phyloP scores from a whole-genome alignment of 1,284 basidiomycete species.

The Cutaneotrichosporon daszewskae region DNA sequence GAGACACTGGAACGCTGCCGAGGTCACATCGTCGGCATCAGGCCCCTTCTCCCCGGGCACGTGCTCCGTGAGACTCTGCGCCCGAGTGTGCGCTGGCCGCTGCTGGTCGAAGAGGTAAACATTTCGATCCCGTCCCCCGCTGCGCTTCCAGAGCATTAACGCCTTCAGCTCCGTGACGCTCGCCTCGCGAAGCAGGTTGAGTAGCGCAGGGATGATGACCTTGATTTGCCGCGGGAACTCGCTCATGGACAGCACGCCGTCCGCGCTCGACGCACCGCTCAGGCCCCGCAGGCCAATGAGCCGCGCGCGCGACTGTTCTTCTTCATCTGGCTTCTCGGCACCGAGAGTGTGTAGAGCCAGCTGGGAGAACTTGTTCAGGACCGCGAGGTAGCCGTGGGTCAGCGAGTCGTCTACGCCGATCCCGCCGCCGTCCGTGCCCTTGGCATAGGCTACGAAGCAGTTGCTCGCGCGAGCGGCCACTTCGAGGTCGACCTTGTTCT shows the following conservation, averaged over 20 bases:
- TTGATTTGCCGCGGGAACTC: slow-evolving; percentile 66
- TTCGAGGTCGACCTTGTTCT: slow-evolving; percentile 62
- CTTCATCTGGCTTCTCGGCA: slow-evolving; percentile 26
- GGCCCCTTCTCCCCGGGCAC: slow-evolving; percentile 83
- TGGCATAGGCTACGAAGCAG: slow-evolving; percentile 87
- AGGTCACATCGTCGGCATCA: slow-evolving; percentile 64
- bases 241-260: slow-evolving; percentile 73
- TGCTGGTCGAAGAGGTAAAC: too few relatives aligned
- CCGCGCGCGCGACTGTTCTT: slow-evolving; percentile 58
- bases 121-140: too few relatives aligned
- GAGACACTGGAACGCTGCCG: slow-evolving; percentile 65
- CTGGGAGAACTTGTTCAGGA: slow-evolving; percentile 62
- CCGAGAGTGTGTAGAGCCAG: slow-evolving; percentile 53
- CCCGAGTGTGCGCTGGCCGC: slow-evolving; percentile 57
- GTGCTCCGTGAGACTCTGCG: slow-evolving; percentile 79
- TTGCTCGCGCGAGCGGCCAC: slow-evolving; percentile 73
- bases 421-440: slow-evolving; percentile 76
- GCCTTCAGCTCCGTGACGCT: slow-evolving; percentile 59
- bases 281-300: slow-evolving; percentile 81
- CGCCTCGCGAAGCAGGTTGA: slow-evolving; percentile 64
- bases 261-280: slow-evolving; percentile 73
- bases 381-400: slow-evolving; percentile 65
- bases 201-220: slow-evolving; percentile 66
- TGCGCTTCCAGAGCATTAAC: slow-evolving; percentile 57
- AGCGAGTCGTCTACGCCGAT: slow-evolving; percentile 69